Evolutionary conservation across 805 yeast genomes (phyloP).

Genomic region (Yamadazyma tumulicola): DNA sequence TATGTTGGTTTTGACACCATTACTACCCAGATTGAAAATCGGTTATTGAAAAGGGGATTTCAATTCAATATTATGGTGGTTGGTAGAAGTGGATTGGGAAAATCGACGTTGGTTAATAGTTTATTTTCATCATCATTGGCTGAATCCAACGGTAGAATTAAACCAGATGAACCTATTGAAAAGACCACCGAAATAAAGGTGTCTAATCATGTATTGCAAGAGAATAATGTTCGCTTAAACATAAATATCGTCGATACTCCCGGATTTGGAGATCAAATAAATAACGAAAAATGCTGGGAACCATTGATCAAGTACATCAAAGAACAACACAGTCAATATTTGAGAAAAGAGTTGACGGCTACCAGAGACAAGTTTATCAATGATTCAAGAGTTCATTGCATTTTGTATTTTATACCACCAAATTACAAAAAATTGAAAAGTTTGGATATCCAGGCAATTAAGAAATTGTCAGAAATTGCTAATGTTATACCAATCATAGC

Average conservation of each 20-base stretch:
- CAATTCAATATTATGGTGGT: conserved; percentile 93
- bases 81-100: conserved; percentile 89
- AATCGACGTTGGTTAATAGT: conserved; percentile 87
- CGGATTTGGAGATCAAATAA: conserved; percentile 95
- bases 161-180: conserved; percentile 67
- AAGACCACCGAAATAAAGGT: conserved; percentile 84
- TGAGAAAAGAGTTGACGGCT: conserved; percentile 92
- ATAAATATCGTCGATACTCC: conserved; percentile 94
- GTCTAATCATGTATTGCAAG: conserved; percentile 65
- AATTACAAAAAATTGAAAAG: conserved; percentile 81
- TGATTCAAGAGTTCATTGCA: conserved; percentile 92
- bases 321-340: conserved; percentile 88
- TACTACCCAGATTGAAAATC: conserved; percentile 90
- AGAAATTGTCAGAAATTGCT: conserved; percentile 81
- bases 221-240: conserved; percentile 82
- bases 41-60: conserved; percentile 88
- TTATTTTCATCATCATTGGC: conserved; percentile 80
- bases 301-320: conserved; percentile 91
- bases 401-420: conserved; percentile 87
- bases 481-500: conserved; percentile 96
- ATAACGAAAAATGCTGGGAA: conserved; percentile 95
- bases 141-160: conserved; percentile 67
- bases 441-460: conserved; percentile 78
- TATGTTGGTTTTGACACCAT: conserved; percentile 97
- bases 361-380: conserved; percentile 78